phyloP scores from a whole-genome alignment of 2,329 filamentous ascomycete genomes.

The Diplocarpon rosae region DNA sequence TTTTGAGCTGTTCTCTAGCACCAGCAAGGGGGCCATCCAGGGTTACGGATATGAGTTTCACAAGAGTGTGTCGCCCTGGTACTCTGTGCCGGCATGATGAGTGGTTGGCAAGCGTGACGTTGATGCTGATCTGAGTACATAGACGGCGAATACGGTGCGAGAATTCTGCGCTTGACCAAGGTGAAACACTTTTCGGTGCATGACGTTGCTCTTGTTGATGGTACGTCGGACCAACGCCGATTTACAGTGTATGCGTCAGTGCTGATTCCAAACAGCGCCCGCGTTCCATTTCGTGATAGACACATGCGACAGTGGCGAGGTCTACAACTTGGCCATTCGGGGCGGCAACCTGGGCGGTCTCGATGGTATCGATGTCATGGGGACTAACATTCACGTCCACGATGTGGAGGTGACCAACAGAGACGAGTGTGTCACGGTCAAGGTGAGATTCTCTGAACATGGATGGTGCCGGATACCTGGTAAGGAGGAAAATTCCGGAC shows the following conservation, averaged over 20 bases:
- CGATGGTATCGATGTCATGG: conserved; percentile 30
- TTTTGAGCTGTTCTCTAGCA: conserved; percentile 29
- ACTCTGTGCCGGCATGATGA: too few species aligned
- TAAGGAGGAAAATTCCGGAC: too few species aligned
- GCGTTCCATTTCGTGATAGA: conserved; percentile 31
- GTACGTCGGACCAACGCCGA: too few species aligned
- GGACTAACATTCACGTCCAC: conserved; percentile 29
- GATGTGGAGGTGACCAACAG: conserved; percentile 30
- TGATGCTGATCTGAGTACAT: too few species aligned
- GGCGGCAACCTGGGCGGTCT: conserved; percentile 29
- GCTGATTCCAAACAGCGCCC: conserved; percentile 9
- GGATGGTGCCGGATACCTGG: too few species aligned
- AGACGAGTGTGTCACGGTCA: conserved; percentile 31
- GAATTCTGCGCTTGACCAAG: conserved; percentile 24
- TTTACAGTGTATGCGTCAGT: too few species aligned
- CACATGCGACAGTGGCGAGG: conserved; percentile 28
- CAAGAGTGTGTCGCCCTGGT: too few species aligned
- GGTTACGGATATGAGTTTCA: conserved; percentile 22
- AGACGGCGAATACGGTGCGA: conserved; percentile 20
- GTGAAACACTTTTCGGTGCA: conserved; percentile 19
- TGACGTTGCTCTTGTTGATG: conserved; percentile 27
- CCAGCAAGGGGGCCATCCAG: conserved; percentile 27
- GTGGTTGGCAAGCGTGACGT: too few species aligned
- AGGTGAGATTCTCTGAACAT: conserved; percentile 6
- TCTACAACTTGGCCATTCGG: conserved; percentile 30